Conservation (phyloP, 768 basidiomycete species). For the Leucogyrophana mollusca region DNA sequence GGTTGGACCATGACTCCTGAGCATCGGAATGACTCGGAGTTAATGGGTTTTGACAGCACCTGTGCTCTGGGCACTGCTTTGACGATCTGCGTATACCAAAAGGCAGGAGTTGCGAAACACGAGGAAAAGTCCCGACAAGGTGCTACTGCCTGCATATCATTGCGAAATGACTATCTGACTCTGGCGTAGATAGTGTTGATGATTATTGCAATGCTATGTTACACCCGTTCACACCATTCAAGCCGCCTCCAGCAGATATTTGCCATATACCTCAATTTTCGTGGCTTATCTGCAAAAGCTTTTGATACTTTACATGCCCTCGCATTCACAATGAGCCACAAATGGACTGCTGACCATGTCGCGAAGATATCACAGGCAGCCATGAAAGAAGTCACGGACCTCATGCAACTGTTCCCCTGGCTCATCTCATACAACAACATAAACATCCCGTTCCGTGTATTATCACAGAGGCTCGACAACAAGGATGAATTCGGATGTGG, state of each 20-base stretch:
- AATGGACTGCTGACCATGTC: slow-evolving; percentile 17
- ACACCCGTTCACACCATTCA: slow-evolving; percentile 25
- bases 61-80: slow-evolving; percentile 14
- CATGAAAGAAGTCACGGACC: slow-evolving; percentile 20
- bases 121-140: slow-evolving; percentile 21
- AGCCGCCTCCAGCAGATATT: slow-evolving; percentile 22
- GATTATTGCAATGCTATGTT: too few relatives aligned
- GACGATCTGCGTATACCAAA: slow-evolving; percentile 6
- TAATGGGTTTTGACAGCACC: too few relatives aligned
- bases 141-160: slow-evolving; percentile 3
- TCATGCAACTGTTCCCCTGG: slow-evolving; percentile 27
- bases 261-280: slow-evolving; percentile 23
- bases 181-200: too few relatives aligned
- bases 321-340: slow-evolving; percentile 21
- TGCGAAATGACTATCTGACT: not conserved
- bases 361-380: slow-evolving; percentile 9
- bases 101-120: slow-evolving; percentile 12
- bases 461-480: slow-evolving; percentile 36
- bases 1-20: too few relatives aligned
- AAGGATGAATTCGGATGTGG: slow-evolving; percentile 32
- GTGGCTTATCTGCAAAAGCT: slow-evolving; percentile 18
- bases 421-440: slow-evolving; percentile 37
- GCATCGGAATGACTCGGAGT: too few relatives aligned
- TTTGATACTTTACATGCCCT: slow-evolving; percentile 23
- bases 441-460: slow-evolving; percentile 32